A percentile compares a stretch with the other conserved stretches of the same genome.
Evolutionary conservation across 2,329 filamentous ascomycete species (phyloP).

Genomic region (Hawksworthiomyces lignivorus): DNA sequence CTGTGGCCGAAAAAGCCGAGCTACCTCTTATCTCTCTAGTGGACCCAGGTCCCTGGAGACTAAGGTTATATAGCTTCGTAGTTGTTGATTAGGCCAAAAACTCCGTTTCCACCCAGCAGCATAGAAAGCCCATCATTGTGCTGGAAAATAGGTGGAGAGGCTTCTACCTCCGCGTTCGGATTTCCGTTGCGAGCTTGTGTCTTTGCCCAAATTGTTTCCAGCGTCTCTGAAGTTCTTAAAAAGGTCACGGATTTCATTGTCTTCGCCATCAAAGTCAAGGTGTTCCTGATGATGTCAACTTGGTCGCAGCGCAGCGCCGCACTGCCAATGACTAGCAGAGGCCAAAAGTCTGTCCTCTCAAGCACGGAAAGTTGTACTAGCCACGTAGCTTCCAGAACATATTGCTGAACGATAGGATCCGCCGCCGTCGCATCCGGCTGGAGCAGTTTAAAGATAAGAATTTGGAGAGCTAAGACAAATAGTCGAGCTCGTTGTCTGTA

Average conservation of each 20-base stretch:
- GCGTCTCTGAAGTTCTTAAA: neutral
- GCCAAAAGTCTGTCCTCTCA: constrained; percentile 2
- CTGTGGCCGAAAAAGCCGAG: too few relatives aligned
- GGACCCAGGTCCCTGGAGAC: too few relatives aligned
- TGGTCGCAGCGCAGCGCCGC: neutral
- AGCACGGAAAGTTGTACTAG: neutral
- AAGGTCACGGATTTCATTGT: constrained; percentile 2
- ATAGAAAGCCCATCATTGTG: neutral
- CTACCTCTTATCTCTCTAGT: too few relatives aligned
- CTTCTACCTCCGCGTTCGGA: too few relatives aligned
- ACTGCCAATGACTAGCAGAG: constrained; percentile 2
- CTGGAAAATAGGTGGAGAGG: too few relatives aligned
- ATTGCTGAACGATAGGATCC: neutral
- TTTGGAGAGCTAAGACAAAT: neutral
- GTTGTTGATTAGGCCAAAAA: constrained; percentile 2
- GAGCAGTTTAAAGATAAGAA: neutral
- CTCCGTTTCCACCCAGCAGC: constrained; percentile 2
- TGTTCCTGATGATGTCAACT: neutral
- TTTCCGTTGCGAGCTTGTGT: neutral
- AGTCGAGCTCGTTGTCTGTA: constrained; percentile 1
- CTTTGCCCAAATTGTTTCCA: neutral
- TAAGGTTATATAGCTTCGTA: neutral
- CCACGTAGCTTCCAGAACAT: neutral
- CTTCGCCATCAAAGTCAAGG: neutral
- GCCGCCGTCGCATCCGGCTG: neutral